Evolutionary conservation across 192 early-diverging fungal genomes (phyloP), one percentile per base, ranked within the genome.

Genomic region (Backusella luteola): DNA sequence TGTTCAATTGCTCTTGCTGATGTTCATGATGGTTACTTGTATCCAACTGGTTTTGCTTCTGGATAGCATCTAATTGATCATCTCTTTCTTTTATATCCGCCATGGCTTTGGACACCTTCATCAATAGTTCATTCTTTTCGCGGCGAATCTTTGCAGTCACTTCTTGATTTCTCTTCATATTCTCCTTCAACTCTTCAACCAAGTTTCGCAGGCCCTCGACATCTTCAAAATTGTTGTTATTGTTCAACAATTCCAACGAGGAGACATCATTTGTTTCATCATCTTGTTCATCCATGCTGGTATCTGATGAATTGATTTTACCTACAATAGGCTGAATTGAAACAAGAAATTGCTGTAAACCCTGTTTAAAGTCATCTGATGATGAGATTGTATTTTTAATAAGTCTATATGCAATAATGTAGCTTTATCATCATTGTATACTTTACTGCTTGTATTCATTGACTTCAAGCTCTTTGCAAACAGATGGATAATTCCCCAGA

Each of bases 401-500:
- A 59, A 17, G 67, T 52, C 12, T 17, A 44, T 14, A 17, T 17
- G 46, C 5, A 17, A 49, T n/a, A 49, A 1, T n/a, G 6, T n/a
- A 6, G 0, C 4, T 49, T 49, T n/a, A n/a, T 21, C 46, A 49
- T 1, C 7, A 35, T 49, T 41, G 35, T 23, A 66, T 35, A 53
- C 69, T 19, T 69, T 79, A 79, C 78, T 66, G 41, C 34, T 79
- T 21, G 78, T 44, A 32, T 42, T 29, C 9, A 73, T 67, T 17
- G 78, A 34, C 34, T 41, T 53, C 19, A 79, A 32, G 3, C 34
- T 73, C 19, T 84, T 83, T 11, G 84, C 75, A 81, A 89, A 88
- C 23, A 80, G 76, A 42, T 80, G 78, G 3, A 87, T 75, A 17
- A 89, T 80, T 14, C 84, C 85, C 87, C 86, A 89, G 3, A 85